phyloP scores from a whole-genome alignment of 2,329 filamentous ascomycete genomes.

The Biscogniauxia sp. region DNA sequence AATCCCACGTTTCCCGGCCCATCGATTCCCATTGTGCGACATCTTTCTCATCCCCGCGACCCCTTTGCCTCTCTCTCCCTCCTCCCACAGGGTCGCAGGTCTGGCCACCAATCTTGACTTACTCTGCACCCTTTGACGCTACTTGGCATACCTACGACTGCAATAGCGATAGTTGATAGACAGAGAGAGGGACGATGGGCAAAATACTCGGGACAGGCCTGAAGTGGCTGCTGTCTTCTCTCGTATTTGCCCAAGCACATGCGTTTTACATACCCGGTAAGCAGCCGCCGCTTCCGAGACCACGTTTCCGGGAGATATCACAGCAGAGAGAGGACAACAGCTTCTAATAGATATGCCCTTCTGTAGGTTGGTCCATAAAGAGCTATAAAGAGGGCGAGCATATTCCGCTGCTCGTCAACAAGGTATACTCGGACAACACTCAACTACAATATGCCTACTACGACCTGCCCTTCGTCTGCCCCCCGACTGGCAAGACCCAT shows the following conservation, averaged over 20 bases:
- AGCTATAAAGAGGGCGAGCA: conserved; percentile 74
- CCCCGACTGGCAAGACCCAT: conserved; percentile 66
- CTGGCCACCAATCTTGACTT: neutral
- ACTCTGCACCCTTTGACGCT: conserved; percentile 15
- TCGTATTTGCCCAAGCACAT: conserved; percentile 48
- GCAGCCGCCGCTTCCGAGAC: conserved; percentile 18
- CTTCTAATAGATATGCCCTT: conserved; percentile 11
- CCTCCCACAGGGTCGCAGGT: neutral
- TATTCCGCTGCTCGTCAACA: conserved; percentile 86
- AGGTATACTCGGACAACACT: conserved; percentile 85
- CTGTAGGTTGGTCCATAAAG: conserved; percentile 73
- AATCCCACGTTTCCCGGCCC: too few species aligned
- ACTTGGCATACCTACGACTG: neutral
- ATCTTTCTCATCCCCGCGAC: neutral
- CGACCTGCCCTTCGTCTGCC: conserved; percentile 84
- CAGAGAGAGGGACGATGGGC: conserved; percentile 22
- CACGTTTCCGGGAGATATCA: neutral
- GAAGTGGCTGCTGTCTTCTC: conserved; percentile 46
- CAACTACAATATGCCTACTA: conserved; percentile 91
- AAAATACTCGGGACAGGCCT: conserved; percentile 25
- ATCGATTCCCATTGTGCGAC: neutral
- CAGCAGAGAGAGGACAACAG: conserved; percentile 14
- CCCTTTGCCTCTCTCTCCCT: neutral
- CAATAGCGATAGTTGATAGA: conserved; percentile 15
- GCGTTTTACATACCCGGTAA: conserved; percentile 87